phyloP scores from a whole-genome alignment of 441 rosid genomes.

The Euphorbia schlechtendalii region DNA sequence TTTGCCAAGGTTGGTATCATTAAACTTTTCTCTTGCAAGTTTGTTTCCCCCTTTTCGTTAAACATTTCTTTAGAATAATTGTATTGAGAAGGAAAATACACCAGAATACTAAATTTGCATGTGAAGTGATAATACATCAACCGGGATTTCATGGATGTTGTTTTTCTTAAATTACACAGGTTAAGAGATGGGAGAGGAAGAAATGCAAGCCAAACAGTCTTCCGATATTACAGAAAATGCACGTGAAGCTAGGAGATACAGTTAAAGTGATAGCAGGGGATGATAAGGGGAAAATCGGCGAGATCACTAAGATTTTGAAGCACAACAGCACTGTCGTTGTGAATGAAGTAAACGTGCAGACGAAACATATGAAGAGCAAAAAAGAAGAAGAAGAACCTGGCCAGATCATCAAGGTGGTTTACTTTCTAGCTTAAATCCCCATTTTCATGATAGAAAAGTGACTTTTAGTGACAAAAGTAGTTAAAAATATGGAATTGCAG shows the following conservation, averaged over 20 bases:
- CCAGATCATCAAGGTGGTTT: constrained; percentile 75
- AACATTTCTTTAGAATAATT: not conserved
- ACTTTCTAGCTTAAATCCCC: not conserved
- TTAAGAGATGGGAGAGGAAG: constrained; percentile 86
- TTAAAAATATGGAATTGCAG: constrained; percentile 37
- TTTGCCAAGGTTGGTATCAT: constrained; percentile 46
- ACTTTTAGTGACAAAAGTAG: not conserved
- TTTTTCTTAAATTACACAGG: constrained; percentile 44
- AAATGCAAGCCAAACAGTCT: constrained; percentile 89
- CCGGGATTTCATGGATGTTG: constrained; percentile 2
- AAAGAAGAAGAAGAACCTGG: constrained; percentile 81
- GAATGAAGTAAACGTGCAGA: constrained; percentile 73
- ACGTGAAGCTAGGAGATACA: constrained; percentile 81
- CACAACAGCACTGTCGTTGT: constrained; percentile 77
- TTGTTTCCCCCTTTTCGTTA: not conserved
- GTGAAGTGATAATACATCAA: not conserved
- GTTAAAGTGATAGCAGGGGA: constrained; percentile 76
- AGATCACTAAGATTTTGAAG: constrained; percentile 55
- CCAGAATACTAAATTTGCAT: not conserved
- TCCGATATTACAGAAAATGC: constrained; percentile 82
- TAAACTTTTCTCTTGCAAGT: not conserved
- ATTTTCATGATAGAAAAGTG: not conserved
- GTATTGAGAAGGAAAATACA: too few species aligned
- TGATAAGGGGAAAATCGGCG: constrained; percentile 85
- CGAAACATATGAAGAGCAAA: constrained; percentile 82